Base-by-base conservation (phyloP, 1,284 basidiomycete species). In the Rhodotorula sp. region DNA sequence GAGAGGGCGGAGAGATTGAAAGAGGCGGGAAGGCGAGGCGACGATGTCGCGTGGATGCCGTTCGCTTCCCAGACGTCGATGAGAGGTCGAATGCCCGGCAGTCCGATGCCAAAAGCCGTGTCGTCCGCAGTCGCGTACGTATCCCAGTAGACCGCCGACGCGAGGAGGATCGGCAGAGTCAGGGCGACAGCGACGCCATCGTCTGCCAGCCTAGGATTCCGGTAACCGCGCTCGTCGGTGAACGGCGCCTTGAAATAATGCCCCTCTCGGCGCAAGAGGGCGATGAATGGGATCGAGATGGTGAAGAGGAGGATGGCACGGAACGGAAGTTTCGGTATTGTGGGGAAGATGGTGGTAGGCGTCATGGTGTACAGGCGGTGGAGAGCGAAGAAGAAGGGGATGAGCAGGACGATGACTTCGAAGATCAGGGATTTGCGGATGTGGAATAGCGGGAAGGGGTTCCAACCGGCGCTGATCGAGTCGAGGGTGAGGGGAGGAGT, bases 141-240 rank as follows among this genome's bases (percentile, higher is more conserved):
- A 56, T 77, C 74, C 72, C 71, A 77, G 26, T 75, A 68, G 37
- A 74, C 71, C 2, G 76, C 76, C 2, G 68, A 59, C 0, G 75
- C 64, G 44, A 78, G 68, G 6, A 79, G 68, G 24, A 78, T 59
- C 4, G 78, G 78, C 4, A 79, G 66, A 9, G 63, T 65, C 22
- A 78, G 65, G 5, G 75, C 77, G 1, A 68, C 68, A 0, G 75
- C 70, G 47, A 78, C 70, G 34, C 77, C 78, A 51, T 78, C 77
- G 63, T 79, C 77, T 5, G 76, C 77, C 1, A 59, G 56, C 11
- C 46, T 46, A 6, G 75, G 62, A 50, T 71, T 65, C 30, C 78
- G 68, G 62, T 78, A 79, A 4, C 78, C 78, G 37, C 78, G 69
- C 44, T 74, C 72, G 67, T 79, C 78, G 52, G 78, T 79, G 61